Evolutionary conservation across 1,284 basidiomycete genomes (phyloP).

Genomic region (Melampsora larici-populina): DNA sequence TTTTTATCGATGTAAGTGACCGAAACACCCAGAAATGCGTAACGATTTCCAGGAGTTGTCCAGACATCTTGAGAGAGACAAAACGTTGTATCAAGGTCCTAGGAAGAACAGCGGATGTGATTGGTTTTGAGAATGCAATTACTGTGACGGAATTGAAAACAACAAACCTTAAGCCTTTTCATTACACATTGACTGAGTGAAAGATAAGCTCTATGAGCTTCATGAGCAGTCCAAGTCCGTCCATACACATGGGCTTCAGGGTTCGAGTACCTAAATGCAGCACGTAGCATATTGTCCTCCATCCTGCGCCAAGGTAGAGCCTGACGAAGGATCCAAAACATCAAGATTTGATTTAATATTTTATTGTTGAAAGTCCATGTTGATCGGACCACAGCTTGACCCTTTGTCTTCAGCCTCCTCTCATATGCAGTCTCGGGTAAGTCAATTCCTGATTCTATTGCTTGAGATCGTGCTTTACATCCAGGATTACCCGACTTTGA

Average conservation of each 20-base stretch:
- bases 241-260: constrained; percentile 13
- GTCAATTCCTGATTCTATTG: constrained; percentile 4
- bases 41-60: constrained; percentile 33
- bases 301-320: constrained; percentile 25
- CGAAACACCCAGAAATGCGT: constrained; percentile 11
- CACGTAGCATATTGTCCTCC: constrained; percentile 14
- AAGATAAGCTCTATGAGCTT: constrained; percentile 22
- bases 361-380: too few relatives aligned
- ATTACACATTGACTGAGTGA: not conserved
- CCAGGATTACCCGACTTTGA: constrained; percentile 5
- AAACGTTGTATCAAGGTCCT: not conserved
- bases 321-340: constrained; percentile 8
- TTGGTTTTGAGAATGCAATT: not conserved
- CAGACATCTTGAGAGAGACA: constrained; percentile 18
- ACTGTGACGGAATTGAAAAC: not conserved
- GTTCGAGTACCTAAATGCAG: too few relatives aligned
- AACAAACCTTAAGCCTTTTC: not conserved
- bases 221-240: constrained; percentile 18
- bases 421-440: constrained; percentile 15
- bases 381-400: too few relatives aligned
- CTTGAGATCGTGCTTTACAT: constrained; percentile 9
- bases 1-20: constrained; percentile 24
- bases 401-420: too few relatives aligned
- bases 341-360: constrained; percentile 19
- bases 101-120: too few relatives aligned